Evolutionary conservation across 495 filamentous ascomycete genomes (phyloP).

Genomic region (Penicillium canariense): DNA sequence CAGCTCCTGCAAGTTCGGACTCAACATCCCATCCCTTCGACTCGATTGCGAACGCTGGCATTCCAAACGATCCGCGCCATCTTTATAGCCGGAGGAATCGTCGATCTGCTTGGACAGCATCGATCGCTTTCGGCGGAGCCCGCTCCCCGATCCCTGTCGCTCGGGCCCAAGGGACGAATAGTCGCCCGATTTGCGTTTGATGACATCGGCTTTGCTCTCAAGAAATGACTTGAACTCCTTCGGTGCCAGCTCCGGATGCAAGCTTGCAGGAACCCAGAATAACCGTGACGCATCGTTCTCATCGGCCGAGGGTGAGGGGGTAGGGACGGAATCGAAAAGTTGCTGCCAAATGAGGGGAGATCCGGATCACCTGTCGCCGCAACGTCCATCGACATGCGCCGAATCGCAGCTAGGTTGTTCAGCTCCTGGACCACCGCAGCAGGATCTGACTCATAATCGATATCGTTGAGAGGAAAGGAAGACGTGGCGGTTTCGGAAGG

Average conservation of each 20-base stretch:
- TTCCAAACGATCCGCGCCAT: conserved; percentile 84
- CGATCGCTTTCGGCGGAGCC: conserved; percentile 84
- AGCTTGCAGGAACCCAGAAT: conserved; percentile 92
- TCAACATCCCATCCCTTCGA: conserved; percentile 53
- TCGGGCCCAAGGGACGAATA: conserved; percentile 60
- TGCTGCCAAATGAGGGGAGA: conserved; percentile 74
- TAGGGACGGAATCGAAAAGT: conserved; percentile 61
- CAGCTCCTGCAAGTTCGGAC: conserved; percentile 63
- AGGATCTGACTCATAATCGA: conserved; percentile 87
- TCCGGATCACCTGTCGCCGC: conserved; percentile 88
- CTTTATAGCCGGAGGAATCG: conserved; percentile 68
- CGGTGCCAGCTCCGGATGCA: conserved; percentile 93
- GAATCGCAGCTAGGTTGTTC: conserved; percentile 90
- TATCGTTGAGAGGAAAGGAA: conserved; percentile 83
- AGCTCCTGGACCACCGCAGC: conserved; percentile 93
- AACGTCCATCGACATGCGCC: conserved; percentile 98
- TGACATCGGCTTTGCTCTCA: conserved; percentile 85
- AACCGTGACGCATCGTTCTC: conserved; percentile 86
- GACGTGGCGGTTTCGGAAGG: conserved; percentile 67
- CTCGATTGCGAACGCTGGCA: conserved; percentile 63
- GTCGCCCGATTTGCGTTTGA: conserved; percentile 80
- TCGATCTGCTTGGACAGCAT: conserved; percentile 95
- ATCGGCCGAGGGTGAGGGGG: conserved; percentile 70
- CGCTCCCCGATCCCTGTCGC: conserved; percentile 55
- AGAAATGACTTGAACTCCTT: conserved; percentile 97